Base-by-base conservation (phyloP, 208 protist species). In the Leishmania lainsoni region DNA sequence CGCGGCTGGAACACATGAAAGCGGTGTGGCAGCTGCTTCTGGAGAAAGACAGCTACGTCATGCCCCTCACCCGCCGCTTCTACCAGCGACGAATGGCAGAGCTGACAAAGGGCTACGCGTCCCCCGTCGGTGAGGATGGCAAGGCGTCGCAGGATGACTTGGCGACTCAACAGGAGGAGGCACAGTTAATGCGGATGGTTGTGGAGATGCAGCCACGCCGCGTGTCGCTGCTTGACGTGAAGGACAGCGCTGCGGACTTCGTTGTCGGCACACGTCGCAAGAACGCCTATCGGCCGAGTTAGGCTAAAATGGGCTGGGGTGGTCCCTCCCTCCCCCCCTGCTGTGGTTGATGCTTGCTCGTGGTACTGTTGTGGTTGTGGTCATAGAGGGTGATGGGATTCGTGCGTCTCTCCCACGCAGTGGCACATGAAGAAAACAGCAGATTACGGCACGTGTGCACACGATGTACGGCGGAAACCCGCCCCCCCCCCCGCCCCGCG, bases 191-290 rank as follows among this genome's bases (percentile, higher is more conserved):
- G 79, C 22, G 76, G 17, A 69, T 80, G 29, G 89, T 96, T 51
- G 86, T 96, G n/a, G 45, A 73, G 17, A 92, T 94, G 91, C 82
- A 88, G 76, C 94, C 94, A 12, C 83, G 91, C 16, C 89, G 90
- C 70, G 75, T 95, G 32, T 95, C 94, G 51, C 77, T 96, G 83
- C 81, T 96, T 56, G 94, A 96, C 74, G 87, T 95, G 86, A 96
- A 96, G 87, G 94, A 98, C 83, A 96, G 93, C 75, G 87, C 90
- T 0, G 86, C 92, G 14, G 94, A 98, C 86, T 96, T 96, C 69
- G 91, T 94, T 49, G 87, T 95, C 48, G 94, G 94, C 3, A 86
- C 83, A 39, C 85, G 86, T 8, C 92, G 89, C 29, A 94, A 96
- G 88, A 96, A 98, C 83, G 87, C 91, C 5, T 97, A 93, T 79